These are phyloP conservation scores for Endoconidiophora polonica DNA, from an alignment of 2,329 filamentous ascomycete genomes.

Conservation along the genomic window DNA sequence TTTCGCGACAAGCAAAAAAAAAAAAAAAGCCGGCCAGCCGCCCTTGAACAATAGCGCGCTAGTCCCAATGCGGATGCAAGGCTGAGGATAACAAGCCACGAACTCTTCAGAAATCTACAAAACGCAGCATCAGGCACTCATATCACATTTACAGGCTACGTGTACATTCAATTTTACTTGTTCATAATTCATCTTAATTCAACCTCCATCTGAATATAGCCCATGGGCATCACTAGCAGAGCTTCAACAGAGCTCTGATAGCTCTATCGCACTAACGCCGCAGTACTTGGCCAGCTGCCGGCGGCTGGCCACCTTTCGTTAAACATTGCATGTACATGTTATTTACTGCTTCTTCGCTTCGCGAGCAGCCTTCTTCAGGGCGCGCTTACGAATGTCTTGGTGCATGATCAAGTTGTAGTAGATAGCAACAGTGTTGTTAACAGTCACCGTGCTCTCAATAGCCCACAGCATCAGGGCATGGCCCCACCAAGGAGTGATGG, in stretches of 20 bases:
- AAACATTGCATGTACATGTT: background rate
- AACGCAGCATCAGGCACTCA: no score
- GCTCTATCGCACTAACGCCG: no score
- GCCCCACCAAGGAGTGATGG: slow-evolving; percentile 84
- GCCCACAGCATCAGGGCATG: slow-evolving; percentile 81
- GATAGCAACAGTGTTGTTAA: slow-evolving; percentile 30
- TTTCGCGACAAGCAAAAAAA: slow-evolving; percentile 18
- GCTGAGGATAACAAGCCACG: slow-evolving; percentile 15
- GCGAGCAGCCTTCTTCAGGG: slow-evolving; percentile 67
- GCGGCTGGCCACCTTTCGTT: background rate
- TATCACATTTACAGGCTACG: no score
- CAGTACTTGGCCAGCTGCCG: background rate
- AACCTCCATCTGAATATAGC: no score
- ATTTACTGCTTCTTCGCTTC: slow-evolving; percentile 49
- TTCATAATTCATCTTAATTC: no score
- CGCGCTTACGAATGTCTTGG: slow-evolving; percentile 62
- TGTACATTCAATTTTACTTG: no score
- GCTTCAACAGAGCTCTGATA: no score
- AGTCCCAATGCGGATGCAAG: slow-evolving; percentile 21
- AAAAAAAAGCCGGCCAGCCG: slow-evolving; percentile 1
- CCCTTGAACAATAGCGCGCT: slow-evolving; percentile 16
- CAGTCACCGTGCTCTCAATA: slow-evolving; percentile 42
- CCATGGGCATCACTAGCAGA: no score
- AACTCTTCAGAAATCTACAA: no score
- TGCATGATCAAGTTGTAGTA: slow-evolving; percentile 52